These are phyloP conservation scores for Ceratocystis cubensis DNA, from an alignment of 2,329 filamentous ascomycete species.

Conservation along the genomic window DNA sequence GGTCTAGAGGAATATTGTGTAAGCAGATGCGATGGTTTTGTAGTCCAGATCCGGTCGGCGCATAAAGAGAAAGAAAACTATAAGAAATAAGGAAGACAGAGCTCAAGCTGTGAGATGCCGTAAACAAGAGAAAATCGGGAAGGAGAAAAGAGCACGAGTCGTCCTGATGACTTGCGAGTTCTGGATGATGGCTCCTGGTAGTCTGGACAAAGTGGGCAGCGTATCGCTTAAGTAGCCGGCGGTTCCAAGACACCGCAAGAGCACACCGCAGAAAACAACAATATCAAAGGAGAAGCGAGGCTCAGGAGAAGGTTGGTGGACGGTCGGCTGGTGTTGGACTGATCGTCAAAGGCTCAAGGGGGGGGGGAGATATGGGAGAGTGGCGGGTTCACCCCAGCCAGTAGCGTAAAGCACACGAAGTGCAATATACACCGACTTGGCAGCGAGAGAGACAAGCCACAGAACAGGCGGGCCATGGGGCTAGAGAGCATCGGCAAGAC, in stretches of 20 bases:
- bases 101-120: not conserved
- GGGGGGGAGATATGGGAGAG: not conserved
- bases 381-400: not conserved
- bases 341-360: constrained; percentile 1
- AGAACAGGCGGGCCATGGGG: not conserved
- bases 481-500: not conserved
- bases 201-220: not conserved
- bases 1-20: constrained; percentile 7
- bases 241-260: not conserved
- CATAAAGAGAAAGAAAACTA: not conserved
- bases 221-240: not conserved
- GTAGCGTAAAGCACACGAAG: not conserved
- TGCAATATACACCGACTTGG: not conserved
- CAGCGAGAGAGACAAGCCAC: not conserved
- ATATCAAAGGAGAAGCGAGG: not conserved
- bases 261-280: not conserved
- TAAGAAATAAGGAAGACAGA: not conserved
- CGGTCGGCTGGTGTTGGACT: not conserved
- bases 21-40: constrained; percentile 1
- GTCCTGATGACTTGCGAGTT: not conserved
- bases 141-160: not conserved
- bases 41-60: not conserved
- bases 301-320: not conserved
- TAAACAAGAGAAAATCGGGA: not conserved
- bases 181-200: not conserved